These are phyloP conservation scores for Heliocybe sulcata DNA, from an alignment of 1,284 basidiomycete genomes.

Conservation along the genomic window DNA sequence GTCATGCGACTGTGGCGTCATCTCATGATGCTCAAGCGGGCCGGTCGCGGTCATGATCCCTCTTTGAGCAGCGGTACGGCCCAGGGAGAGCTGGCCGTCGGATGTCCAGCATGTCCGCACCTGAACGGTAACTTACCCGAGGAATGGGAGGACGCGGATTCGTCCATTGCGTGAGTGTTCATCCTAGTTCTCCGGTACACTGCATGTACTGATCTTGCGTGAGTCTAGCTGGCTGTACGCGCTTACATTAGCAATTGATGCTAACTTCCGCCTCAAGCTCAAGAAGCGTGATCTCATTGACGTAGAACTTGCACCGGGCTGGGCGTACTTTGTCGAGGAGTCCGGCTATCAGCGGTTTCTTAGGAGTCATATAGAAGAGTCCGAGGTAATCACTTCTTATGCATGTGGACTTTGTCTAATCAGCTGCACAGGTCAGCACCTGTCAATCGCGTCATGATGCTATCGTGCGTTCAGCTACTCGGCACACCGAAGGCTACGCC, in stretches of 20 bases:
- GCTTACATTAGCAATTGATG: constrained; percentile 18
- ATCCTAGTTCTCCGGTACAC: too few relatives aligned
- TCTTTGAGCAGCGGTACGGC: too few relatives aligned
- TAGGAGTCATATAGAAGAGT: not conserved
- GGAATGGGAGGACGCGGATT: too few relatives aligned
- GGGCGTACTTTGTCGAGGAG: constrained; percentile 17
- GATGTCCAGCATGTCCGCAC: too few relatives aligned
- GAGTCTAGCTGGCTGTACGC: constrained; percentile 19
- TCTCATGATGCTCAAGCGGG: too few relatives aligned
- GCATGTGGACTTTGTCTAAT: not conserved
- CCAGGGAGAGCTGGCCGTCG: too few relatives aligned
- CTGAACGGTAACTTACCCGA: too few relatives aligned
- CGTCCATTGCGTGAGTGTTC: too few relatives aligned
- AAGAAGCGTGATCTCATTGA: constrained; percentile 14
- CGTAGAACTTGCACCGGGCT: constrained; percentile 14
- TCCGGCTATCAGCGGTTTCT: not conserved
- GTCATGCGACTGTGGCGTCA: too few relatives aligned
- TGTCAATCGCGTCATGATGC: not conserved
- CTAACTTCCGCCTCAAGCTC: constrained; percentile 18
- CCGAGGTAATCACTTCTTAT: not conserved
- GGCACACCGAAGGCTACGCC: constrained; percentile 4
- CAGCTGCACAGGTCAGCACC: not conserved
- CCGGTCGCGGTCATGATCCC: too few relatives aligned
- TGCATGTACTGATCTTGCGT: too few relatives aligned
- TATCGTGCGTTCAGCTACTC: not conserved